Conservation (phyloP, 2,329 filamentous ascomycete genomes). For the Monosporascus cannonballus region DNA sequence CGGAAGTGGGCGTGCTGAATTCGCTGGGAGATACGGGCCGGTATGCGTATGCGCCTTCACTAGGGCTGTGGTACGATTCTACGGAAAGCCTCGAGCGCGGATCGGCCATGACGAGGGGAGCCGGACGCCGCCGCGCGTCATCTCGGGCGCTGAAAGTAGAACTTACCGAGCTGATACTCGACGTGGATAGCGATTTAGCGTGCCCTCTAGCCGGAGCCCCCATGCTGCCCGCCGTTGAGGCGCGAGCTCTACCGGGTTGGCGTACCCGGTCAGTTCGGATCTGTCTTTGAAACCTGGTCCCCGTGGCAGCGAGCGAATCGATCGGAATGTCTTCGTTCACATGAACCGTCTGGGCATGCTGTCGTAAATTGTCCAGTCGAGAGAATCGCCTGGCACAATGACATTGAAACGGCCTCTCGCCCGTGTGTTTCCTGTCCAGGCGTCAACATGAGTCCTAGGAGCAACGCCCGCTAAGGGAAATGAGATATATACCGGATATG, state of each 20-base stretch:
- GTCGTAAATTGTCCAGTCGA: slow-evolving; percentile 85
- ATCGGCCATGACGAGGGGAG: slow-evolving; percentile 79
- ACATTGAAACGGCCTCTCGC: slow-evolving; percentile 92
- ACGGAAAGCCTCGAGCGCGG: slow-evolving; percentile 59
- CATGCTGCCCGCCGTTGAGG: slow-evolving; percentile 70
- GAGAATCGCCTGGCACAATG: slow-evolving; percentile 93
- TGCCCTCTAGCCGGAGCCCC: slow-evolving; percentile 70
- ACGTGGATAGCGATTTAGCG: slow-evolving; percentile 78
- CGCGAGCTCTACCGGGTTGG: slow-evolving; percentile 66
- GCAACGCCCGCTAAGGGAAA: not conserved
- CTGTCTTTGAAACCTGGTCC: slow-evolving; percentile 86
- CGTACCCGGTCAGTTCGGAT: slow-evolving; percentile 81
- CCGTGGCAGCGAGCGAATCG: slow-evolving; percentile 87
- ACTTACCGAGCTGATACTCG: slow-evolving; percentile 69
- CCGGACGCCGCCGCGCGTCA: slow-evolving; percentile 66
- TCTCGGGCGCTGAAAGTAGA: slow-evolving; percentile 61
- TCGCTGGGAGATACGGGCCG: slow-evolving; percentile 64
- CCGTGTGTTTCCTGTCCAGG: slow-evolving; percentile 77
- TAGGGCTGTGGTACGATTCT: slow-evolving; percentile 61
- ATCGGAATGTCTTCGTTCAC: slow-evolving; percentile 95
- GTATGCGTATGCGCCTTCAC: slow-evolving; percentile 60
- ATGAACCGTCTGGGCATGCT: slow-evolving; percentile 96
- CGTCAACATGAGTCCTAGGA: slow-evolving; percentile 15
- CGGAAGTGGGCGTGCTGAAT: slow-evolving; percentile 77
- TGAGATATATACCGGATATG: slow-evolving; percentile 69